Percentiles rank a stretch among this genome's conserved stretches.
Conservation (phyloP, 148 eudicot species). For the Fallopia convolvulus region DNA sequence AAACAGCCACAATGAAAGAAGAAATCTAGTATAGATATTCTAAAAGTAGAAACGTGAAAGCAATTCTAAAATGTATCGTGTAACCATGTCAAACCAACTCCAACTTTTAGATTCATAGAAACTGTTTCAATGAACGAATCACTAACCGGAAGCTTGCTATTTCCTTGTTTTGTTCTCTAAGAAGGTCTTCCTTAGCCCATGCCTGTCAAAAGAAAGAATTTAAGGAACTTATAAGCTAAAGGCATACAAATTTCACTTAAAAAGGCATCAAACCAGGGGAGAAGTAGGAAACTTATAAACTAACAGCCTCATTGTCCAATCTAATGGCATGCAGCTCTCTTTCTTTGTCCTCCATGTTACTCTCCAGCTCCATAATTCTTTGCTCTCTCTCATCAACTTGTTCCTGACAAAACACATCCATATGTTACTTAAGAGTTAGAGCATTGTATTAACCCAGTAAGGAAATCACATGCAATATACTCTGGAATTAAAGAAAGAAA, state of each 20-base stretch:
- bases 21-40: background rate
- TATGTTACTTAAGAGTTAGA: background rate
- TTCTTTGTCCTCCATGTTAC: slow-evolving; percentile 74
- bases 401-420: slow-evolving; percentile 40
- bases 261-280: background rate
- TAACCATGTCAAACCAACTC: background rate
- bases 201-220: slow-evolving; percentile 32
- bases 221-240: background rate
- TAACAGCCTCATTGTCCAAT: slow-evolving; percentile 77
- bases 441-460: background rate
- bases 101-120: background rate
- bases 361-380: slow-evolving; percentile 58
- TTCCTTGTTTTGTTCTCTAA: slow-evolving; percentile 87
- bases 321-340: slow-evolving; percentile 81
- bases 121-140: background rate
- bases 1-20: background rate
- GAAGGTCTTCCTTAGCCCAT: slow-evolving; percentile 96
- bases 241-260: background rate
- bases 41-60: background rate
- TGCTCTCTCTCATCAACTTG: slow-evolving; percentile 75
- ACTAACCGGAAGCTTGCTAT: slow-evolving; percentile 67
- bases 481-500: background rate
- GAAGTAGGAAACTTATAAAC: slow-evolving; percentile 15
- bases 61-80: background rate
- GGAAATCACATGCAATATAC: background rate